Evolutionary conservation across 116 monocot genomes (phyloP).

Genomic region (Papilionanthe hybrid): DNA sequence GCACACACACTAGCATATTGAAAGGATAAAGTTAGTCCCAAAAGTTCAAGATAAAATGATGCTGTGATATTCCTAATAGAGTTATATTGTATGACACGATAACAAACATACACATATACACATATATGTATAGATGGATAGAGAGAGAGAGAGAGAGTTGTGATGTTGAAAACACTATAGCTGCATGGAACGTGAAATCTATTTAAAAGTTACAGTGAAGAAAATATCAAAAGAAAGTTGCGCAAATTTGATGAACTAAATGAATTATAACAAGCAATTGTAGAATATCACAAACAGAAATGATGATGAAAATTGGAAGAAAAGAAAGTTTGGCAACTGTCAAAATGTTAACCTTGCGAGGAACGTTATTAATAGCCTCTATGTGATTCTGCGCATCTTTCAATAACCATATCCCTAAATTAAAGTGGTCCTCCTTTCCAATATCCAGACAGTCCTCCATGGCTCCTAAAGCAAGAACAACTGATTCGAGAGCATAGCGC

Average conservation of each 20-base stretch:
- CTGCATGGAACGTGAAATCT: background rate
- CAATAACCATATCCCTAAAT: conserved; percentile 49
- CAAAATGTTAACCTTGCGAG: conserved; percentile 56
- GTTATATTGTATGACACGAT: background rate
- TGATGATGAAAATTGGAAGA: background rate
- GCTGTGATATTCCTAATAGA: background rate
- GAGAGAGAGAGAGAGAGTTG: background rate
- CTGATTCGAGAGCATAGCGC: conserved; percentile 83
- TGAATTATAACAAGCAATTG: background rate
- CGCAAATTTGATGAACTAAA: background rate
- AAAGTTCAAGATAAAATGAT: background rate
- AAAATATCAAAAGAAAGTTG: background rate
- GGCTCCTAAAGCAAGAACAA: conserved; percentile 63
- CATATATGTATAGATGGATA: background rate
- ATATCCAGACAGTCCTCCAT: conserved; percentile 47
- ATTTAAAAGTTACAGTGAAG: background rate
- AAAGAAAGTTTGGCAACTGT: background rate
- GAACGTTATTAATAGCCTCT: conserved; percentile 55
- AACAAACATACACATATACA: too few relatives aligned
- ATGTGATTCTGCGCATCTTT: conserved; percentile 74
- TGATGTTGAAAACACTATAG: background rate
- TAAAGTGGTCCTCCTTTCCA: conserved; percentile 40
- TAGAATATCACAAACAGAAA: background rate
- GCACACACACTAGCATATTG: background rate
- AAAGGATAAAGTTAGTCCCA: background rate